Base-by-base conservation (phyloP, 2,329 filamentous ascomycete genomes). In the Penicillium occitanis region DNA sequence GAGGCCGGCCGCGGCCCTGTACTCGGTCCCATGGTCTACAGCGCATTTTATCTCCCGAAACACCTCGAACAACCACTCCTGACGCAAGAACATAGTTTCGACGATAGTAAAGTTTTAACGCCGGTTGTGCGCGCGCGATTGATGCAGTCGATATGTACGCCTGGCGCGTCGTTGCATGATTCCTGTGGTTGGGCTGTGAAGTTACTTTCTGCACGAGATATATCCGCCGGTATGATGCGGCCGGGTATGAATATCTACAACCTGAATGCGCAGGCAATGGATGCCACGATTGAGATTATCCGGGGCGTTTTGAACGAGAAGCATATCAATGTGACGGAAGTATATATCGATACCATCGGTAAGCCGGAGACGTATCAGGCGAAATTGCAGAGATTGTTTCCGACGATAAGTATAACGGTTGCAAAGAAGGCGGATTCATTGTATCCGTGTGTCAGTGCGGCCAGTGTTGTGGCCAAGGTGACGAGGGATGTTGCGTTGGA, bases 271-370 rank as follows among this genome's bases (percentile, higher is more conserved):
- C 95, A 99, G 79, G 94, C 94, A 19, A 90, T 95, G 87, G 93
- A 97, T 77, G 91, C 94, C 3, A 98, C 94, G 0, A 87, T 96
- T 28, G 86, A 87, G 46, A 83, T 99, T 62, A 94, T 98, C 73
- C 84, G 87, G 64, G 88, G 88, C 42, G 91, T 97, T 3, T 85
- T 95, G 42, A 88, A 87, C 8, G 84, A 85, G 22, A 72, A 71
- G 17, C 91, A 92, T 42, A 91, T 98, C 68, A 93, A 96, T 76
- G 83, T 98, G 4, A 86, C 84, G 66, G 92, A 97, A 78, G 91
- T 99, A 61, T 99, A 93, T 77, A 93, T 99, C 75, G 94, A 99
- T 80, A 98, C 94, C 2, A 91, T 98, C 74, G 94, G 94, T 40
- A 90, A 85, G 65, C 93, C 94, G 1, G 88, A 86, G 19, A 82